Percentiles rank a stretch among this genome's conserved stretches.
Conservation (phyloP, 345 rosid species). For the Leavenworthia alabamica region DNA sequence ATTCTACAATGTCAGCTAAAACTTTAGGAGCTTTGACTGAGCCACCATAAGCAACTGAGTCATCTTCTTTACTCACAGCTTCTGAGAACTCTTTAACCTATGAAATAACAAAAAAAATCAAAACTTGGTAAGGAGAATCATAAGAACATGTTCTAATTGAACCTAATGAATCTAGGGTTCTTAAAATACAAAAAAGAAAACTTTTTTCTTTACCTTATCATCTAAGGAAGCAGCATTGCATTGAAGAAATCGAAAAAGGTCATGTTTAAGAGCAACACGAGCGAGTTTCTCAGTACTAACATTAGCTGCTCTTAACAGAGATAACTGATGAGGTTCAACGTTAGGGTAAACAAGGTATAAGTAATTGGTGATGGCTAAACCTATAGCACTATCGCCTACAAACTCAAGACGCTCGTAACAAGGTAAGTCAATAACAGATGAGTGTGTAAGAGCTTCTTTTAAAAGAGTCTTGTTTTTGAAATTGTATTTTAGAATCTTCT, state of each 20-base stretch:
- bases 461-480: slow-evolving; percentile 46
- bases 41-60: slow-evolving; percentile 47
- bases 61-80: slow-evolving; percentile 48
- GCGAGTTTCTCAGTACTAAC: slow-evolving; percentile 79
- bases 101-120: not conserved
- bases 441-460: slow-evolving; percentile 62
- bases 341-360: slow-evolving; percentile 45
- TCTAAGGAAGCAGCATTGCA: slow-evolving; percentile 43
- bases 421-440: slow-evolving; percentile 36
- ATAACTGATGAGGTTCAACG: slow-evolving; percentile 47
- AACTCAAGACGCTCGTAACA: slow-evolving; percentile 78
- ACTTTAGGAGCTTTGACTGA: slow-evolving; percentile 71
- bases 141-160: not conserved
- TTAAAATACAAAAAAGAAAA: not conserved
- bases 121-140: not conserved
- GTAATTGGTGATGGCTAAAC: slow-evolving; percentile 43
- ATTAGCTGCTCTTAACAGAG: slow-evolving; percentile 58
- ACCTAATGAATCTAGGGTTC: not conserved
- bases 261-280: slow-evolving; percentile 53
- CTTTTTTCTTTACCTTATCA: slow-evolving; percentile 43
- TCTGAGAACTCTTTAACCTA: slow-evolving; percentile 58
- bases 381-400: slow-evolving; percentile 62
- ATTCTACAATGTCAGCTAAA: slow-evolving; percentile 71
- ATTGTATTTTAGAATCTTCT: slow-evolving; percentile 44
- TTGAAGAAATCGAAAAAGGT: slow-evolving; percentile 39